Evolutionary conservation across 2,329 filamentous ascomycete genomes (phyloP).

Genomic region (Neonectria punicea): DNA sequence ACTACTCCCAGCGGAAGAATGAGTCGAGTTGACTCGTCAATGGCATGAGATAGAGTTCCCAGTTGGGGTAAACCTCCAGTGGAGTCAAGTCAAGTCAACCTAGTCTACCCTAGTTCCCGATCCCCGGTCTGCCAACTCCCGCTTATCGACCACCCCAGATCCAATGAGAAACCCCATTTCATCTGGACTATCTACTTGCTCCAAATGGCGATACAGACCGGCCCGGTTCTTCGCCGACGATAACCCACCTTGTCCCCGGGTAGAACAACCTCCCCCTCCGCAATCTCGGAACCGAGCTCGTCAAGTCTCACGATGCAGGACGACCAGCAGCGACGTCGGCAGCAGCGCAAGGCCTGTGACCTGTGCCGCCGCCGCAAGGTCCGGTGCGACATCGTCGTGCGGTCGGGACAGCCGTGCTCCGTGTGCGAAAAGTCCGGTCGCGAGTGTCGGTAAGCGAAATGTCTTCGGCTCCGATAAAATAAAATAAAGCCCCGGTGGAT

Average conservation of each 20-base stretch:
- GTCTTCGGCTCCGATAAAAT: constrained; percentile 27
- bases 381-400: constrained; percentile 38
- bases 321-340: constrained; percentile 41
- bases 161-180: not conserved
- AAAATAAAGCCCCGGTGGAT: not conserved
- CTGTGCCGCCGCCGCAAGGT: constrained; percentile 41
- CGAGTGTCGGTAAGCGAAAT: constrained; percentile 39
- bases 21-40: constrained; percentile 2
- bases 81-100: not conserved
- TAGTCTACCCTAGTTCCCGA: not conserved
- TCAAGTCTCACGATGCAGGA: constrained; percentile 7
- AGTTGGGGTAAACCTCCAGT: constrained; percentile 2
- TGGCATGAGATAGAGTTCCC: constrained; percentile 10
- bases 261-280: not conserved
- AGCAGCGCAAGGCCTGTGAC: constrained; percentile 42
- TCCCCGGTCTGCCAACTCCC: not conserved
- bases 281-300: constrained; percentile 5
- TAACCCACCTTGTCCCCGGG: not conserved
- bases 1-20: not conserved
- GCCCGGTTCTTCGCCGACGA: not conserved
- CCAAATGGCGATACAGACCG: not conserved
- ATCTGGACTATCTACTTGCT: not conserved
- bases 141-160: not conserved
- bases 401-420: constrained; percentile 31
- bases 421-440: constrained; percentile 40